Percentiles rank a stretch among this genome's conserved stretches.
Evolutionary conservation across 805 yeast species (phyloP).

Genomic region (Limtongia smithiae): DNA sequence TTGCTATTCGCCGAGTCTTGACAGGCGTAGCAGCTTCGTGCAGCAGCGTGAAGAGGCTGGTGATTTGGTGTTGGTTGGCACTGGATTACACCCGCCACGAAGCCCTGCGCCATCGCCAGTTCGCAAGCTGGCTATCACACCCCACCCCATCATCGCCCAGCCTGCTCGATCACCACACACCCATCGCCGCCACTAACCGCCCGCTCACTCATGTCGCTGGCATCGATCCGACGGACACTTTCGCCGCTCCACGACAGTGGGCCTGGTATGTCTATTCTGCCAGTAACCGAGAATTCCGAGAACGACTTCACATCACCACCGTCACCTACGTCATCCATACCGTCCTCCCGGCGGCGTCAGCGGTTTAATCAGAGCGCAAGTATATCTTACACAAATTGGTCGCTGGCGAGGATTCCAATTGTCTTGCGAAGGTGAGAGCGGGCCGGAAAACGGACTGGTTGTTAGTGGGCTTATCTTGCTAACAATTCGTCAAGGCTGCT

Average conservation of each 20-base stretch:
- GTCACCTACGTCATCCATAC: constrained; percentile 23
- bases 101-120: too few relatives aligned
- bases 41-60: too few relatives aligned
- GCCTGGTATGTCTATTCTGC: constrained; percentile 2
- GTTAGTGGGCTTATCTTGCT: neutral
- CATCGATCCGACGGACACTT: constrained; percentile 15
- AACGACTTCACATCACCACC: too few relatives aligned
- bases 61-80: too few relatives aligned
- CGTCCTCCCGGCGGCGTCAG: constrained; percentile 21
- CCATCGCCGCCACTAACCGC: too few relatives aligned
- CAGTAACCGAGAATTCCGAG: neutral
- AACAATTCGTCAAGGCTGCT: constrained; percentile 42
- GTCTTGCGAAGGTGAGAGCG: constrained; percentile 19
- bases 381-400: neutral
- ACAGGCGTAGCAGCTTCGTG: too few relatives aligned
- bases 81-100: too few relatives aligned
- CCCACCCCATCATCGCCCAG: too few relatives aligned
- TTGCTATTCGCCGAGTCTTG: too few relatives aligned
- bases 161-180: too few relatives aligned
- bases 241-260: constrained; percentile 5
- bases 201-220: constrained; percentile 12
- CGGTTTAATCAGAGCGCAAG: constrained; percentile 3
- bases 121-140: too few relatives aligned
- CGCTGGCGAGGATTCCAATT: constrained; percentile 19
- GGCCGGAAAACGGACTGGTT: too few relatives aligned